phyloP scores from a whole-genome alignment of 2,329 filamentous ascomycete species.

The Pyrenochaeta sp. region DNA sequence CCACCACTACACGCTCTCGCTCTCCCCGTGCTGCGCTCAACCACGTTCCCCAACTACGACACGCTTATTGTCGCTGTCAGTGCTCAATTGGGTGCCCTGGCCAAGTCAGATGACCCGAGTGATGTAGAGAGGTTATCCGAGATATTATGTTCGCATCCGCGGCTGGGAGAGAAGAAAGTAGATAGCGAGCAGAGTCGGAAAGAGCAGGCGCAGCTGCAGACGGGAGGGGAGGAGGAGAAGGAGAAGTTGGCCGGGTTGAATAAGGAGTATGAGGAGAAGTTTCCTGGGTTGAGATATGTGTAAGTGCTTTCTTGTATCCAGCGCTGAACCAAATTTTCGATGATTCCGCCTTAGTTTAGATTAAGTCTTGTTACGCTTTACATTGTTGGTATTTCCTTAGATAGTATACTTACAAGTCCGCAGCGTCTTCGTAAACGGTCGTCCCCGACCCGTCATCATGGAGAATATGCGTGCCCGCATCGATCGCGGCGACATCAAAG shows the following conservation, averaged over 20 bases:
- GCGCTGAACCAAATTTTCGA: too few relatives aligned
- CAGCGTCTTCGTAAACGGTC: slow-evolving; percentile 86
- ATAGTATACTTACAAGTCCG: background rate
- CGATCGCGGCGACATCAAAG: slow-evolving; percentile 68
- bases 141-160: slow-evolving; percentile 83
- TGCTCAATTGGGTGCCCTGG: slow-evolving; percentile 62
- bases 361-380: too few relatives aligned
- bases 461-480: slow-evolving; percentile 81
- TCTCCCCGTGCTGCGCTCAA: slow-evolving; percentile 69
- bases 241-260: slow-evolving; percentile 71
- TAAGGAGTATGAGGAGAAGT: slow-evolving; percentile 77
- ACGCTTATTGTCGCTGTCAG: slow-evolving; percentile 74
- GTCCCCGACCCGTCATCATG: slow-evolving; percentile 78
- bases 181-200: slow-evolving; percentile 82
- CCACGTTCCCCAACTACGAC: slow-evolving; percentile 71
- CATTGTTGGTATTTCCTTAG: background rate
- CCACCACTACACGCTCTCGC: slow-evolving; percentile 76
- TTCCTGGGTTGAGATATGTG: slow-evolving; percentile 86
- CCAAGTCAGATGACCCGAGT: slow-evolving; percentile 47
- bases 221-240: slow-evolving; percentile 60
- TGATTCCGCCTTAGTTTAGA: too few relatives aligned
- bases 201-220: slow-evolving; percentile 81
- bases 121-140: slow-evolving; percentile 69
- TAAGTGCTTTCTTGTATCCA: slow-evolving; percentile 40
- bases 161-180: slow-evolving; percentile 81